Base-by-base conservation (phyloP, 768 basidiomycete species). In the Lactarius akahatsu region DNA sequence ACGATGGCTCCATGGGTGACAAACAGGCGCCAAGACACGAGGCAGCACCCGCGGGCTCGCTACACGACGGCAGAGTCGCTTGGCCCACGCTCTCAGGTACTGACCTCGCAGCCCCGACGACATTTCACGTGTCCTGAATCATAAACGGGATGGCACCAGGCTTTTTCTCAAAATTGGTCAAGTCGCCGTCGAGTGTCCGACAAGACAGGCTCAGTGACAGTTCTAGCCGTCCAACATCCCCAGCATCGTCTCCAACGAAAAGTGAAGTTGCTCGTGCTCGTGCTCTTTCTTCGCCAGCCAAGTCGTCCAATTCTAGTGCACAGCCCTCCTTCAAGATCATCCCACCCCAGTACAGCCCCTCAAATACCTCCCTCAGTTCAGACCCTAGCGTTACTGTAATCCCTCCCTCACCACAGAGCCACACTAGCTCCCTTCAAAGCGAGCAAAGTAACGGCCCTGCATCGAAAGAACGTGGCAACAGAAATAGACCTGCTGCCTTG, bases 311-410 rank as follows among this genome's bases (percentile, higher is more conserved):
- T 50, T 30, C 54, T 2, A 6, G 54, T 8, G 6, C 26, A 28
- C 23, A 30, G 0, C 61, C 57, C 2, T 28, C 57, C n/a, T 32
- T 59, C 45, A 36, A 1, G 20, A 16, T 66, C 1, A 30, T n/a
- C 5, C 38, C 40, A 11, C 38, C 32, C 3, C 61, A 55, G 10
- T 57, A 28, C 4, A 59, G 57, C 40, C 57, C 66, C 0, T 67
- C 66, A 5, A 26, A 69, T 11, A 65, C 62, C 55, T 72, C 69
- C 1, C 71, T 71, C 55, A 72, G 70, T 20, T 70, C 69, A 32
- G 72, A 73, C 9, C 74, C 70, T 8, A 74, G 74, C 59, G 75
- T 77, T 20, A 77, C 76, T 2, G 70, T 77, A 50, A 73, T 77
- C 23, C 77, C 76, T 6, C 76, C 76, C 0, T 77, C 77, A 7